Evolutionary conservation across 2,329 filamentous ascomycete genomes (phyloP).

Genomic region (Chalaropsis thielavioides): DNA sequence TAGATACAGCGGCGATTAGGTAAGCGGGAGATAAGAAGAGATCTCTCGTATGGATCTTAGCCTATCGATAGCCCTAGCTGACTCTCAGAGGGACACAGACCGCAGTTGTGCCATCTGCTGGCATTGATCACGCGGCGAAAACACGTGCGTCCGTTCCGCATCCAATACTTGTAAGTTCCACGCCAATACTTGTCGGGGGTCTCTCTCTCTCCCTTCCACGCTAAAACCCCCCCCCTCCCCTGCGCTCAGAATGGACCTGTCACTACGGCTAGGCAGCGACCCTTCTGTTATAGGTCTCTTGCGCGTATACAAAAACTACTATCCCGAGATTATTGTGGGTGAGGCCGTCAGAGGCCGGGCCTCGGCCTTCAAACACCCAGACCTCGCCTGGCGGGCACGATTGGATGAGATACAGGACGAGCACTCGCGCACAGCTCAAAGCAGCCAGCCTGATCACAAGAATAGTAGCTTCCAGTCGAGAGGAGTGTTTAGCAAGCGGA

Average conservation of each 20-base stretch:
- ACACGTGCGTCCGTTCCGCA: slow-evolving; percentile 71
- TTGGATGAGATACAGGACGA: slow-evolving; percentile 52
- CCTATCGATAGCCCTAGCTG: not conserved
- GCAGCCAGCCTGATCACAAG: slow-evolving; percentile 26
- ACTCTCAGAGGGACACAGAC: slow-evolving; percentile 25
- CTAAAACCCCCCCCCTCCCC: slow-evolving; percentile 5
- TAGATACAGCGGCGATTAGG: slow-evolving; percentile 67
- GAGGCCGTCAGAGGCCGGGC: slow-evolving; percentile 47
- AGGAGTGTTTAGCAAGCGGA: slow-evolving; percentile 41
- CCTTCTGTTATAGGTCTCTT: slow-evolving; percentile 59
- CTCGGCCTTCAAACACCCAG: slow-evolving; percentile 55
- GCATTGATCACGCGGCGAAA: slow-evolving; percentile 65
- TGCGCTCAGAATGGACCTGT: slow-evolving; percentile 36
- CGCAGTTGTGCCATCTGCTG: slow-evolving; percentile 59
- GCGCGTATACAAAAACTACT: slow-evolving; percentile 79
- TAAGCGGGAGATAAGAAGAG: slow-evolving; percentile 23
- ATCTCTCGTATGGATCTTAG: not conserved
- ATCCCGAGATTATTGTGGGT: slow-evolving; percentile 73
- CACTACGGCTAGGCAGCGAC: slow-evolving; percentile 53
- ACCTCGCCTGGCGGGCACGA: slow-evolving; percentile 56
- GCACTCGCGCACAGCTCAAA: slow-evolving; percentile 31
- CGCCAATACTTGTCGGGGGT: too few species aligned
- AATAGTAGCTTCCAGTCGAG: slow-evolving; percentile 24
- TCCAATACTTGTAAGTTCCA: slow-evolving; percentile 52
- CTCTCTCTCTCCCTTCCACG: too few species aligned